These are phyloP conservation scores for Phialophora chinensis DNA, from an alignment of 2,329 filamentous ascomycete species.

Conservation along the genomic window DNA sequence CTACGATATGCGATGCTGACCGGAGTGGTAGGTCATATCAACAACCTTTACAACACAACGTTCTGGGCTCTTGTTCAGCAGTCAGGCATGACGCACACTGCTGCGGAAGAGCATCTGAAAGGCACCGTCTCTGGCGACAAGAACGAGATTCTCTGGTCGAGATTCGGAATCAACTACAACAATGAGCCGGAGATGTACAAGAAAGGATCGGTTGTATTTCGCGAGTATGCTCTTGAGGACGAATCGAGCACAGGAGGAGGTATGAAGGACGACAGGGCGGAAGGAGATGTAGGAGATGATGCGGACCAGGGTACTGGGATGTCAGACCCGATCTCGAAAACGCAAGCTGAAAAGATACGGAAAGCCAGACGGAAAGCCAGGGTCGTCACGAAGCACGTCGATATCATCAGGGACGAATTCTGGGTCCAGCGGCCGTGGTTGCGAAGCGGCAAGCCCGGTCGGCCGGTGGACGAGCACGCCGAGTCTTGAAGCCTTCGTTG, in stretches of 20 bases:
- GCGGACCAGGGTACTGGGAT: neutral
- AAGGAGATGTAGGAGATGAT: neutral
- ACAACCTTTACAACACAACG: conserved; percentile 97
- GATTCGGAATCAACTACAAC: conserved; percentile 95
- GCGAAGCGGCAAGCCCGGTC: conserved; percentile 28
- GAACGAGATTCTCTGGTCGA: conserved; percentile 91
- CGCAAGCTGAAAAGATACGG: conserved; percentile 80
- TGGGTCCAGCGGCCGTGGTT: conserved; percentile 89
- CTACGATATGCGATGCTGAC: conserved; percentile 24
- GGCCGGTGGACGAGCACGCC: neutral
- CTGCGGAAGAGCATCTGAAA: conserved; percentile 80
- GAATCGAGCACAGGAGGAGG: conserved; percentile 4
- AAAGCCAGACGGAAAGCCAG: conserved; percentile 81
- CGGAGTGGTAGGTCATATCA: conserved; percentile 76
- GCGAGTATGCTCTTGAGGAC: conserved; percentile 73
- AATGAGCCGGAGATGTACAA: conserved; percentile 91
- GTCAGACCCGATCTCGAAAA: conserved; percentile 60
- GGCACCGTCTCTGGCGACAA: conserved; percentile 87
- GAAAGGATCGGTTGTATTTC: conserved; percentile 89
- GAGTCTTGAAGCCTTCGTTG: neutral
- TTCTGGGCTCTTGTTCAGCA: conserved; percentile 88
- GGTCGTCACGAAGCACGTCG: conserved; percentile 82
- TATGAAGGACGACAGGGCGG: neutral
- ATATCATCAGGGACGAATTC: conserved; percentile 95
- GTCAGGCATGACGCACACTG: conserved; percentile 74